phyloP scores from a whole-genome alignment of 768 basidiomycete genomes.

The Tylopilus balloui region DNA sequence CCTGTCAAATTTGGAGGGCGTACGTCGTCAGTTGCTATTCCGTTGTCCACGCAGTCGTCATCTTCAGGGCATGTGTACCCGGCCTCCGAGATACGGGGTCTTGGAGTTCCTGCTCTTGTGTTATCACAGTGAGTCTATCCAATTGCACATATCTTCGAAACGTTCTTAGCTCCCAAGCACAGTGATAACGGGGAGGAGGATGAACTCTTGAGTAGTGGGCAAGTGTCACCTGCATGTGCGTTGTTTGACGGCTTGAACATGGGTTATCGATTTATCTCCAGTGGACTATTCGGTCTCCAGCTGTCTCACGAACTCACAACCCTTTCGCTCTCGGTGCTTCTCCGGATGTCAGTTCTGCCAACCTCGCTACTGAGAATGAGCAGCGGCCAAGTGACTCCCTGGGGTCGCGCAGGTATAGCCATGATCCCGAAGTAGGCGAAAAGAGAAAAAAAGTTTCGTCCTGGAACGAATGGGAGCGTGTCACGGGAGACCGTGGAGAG shows the following conservation, averaged over 20 bases:
- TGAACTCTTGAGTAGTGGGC: slow-evolving; percentile 72
- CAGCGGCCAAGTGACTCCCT: slow-evolving; percentile 8
- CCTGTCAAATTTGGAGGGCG: slow-evolving; percentile 22
- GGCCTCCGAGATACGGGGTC: slow-evolving; percentile 24
- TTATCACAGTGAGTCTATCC: slow-evolving; percentile 34
- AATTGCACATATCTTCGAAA: background rate
- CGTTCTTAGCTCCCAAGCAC: background rate
- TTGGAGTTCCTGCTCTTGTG: slow-evolving; percentile 37
- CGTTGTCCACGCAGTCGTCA: slow-evolving; percentile 34
- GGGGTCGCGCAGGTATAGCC: background rate
- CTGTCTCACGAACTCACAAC: slow-evolving; percentile 21
- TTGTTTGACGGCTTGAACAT: slow-evolving; percentile 11
- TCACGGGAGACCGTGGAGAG: slow-evolving; percentile 10
- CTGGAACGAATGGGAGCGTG: slow-evolving; percentile 40
- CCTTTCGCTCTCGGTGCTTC: slow-evolving; percentile 29
- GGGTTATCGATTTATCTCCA: slow-evolving; percentile 5
- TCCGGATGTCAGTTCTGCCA: slow-evolving; percentile 25
- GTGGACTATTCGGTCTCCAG: slow-evolving; percentile 9
- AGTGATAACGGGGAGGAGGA: slow-evolving; percentile 48
- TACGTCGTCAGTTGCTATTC: slow-evolving; percentile 28
- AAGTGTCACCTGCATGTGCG: slow-evolving; percentile 67
- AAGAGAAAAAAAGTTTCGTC: slow-evolving; percentile 41
- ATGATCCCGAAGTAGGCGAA: slow-evolving; percentile 1
- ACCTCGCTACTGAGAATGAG: slow-evolving; percentile 19
- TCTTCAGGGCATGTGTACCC: slow-evolving; percentile 30